A percentile compares a stretch with the other conserved stretches of the same genome.
Evolutionary conservation across 345 rosid species (phyloP).

Genomic region (Excoecaria cochinchinensis): DNA sequence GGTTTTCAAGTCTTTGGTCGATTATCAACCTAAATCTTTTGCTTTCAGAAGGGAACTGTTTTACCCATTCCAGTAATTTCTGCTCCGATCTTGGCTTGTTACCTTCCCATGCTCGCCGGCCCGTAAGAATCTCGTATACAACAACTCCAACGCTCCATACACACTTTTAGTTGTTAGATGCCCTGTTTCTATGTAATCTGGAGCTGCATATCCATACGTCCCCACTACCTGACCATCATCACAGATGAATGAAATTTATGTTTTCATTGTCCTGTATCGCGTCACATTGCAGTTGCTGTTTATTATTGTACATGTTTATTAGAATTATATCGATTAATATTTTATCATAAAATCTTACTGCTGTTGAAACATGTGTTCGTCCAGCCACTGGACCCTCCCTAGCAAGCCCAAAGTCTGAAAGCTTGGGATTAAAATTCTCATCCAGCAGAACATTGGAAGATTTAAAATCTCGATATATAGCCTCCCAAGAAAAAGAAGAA

Average conservation of each 20-base stretch:
- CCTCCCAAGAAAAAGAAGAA: conserved; percentile 35
- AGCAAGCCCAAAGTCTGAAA: conserved; percentile 92
- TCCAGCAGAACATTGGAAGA: conserved; percentile 75
- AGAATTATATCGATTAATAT: too few species aligned
- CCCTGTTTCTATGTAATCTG: conserved; percentile 82
- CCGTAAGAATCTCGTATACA: conserved; percentile 72
- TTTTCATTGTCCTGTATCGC: background rate
- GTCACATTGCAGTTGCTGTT: background rate
- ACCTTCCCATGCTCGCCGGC: conserved; percentile 71
- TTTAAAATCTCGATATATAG: conserved; percentile 81
- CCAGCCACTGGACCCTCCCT: conserved; percentile 85
- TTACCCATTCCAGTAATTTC: conserved; percentile 74
- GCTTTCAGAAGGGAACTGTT: conserved; percentile 59
- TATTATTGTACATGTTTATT: too few species aligned
- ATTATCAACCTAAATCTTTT: conserved; percentile 58
- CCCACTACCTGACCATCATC: conserved; percentile 62
- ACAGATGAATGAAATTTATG: background rate
- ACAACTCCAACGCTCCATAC: conserved; percentile 94
- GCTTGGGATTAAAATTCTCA: conserved; percentile 63
- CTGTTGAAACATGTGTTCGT: conserved; percentile 81
- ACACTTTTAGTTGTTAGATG: conserved; percentile 70
- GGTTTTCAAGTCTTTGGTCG: conserved; percentile 60
- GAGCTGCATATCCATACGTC: conserved; percentile 90
- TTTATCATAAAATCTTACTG: conserved; percentile 47
- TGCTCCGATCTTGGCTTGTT: conserved; percentile 63